A percentile compares a stretch with the other conserved stretches of the same genome.
Conservation (phyloP, 1,284 basidiomycete genomes). For the Ganoderma sinense region DNA sequence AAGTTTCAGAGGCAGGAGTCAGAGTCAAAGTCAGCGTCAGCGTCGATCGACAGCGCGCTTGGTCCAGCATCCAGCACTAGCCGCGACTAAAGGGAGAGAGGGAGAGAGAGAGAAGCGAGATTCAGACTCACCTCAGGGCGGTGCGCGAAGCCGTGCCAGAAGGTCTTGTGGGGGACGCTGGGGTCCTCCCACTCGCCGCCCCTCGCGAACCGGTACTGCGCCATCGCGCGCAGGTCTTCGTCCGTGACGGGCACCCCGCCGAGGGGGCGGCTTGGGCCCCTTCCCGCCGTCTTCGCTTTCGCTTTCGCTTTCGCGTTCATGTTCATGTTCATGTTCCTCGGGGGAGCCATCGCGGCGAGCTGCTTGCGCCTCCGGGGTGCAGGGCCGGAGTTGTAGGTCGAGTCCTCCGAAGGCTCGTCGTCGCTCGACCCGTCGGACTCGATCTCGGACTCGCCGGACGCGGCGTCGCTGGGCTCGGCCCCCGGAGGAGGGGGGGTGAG, state of each 20-base stretch:
- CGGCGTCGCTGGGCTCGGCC: not conserved
- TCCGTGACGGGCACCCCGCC: not conserved
- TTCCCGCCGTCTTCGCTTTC: not conserved
- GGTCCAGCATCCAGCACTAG: too few species aligned
- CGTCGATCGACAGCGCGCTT: too few species aligned
- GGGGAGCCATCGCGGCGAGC: too few species aligned
- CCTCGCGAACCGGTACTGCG: not conserved
- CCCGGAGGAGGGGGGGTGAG: not conserved
- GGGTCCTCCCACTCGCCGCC: not conserved
- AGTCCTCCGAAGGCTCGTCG: too few species aligned
- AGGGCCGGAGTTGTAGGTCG: too few species aligned
- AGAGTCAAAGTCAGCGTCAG: too few species aligned
- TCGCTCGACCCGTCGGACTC: too few species aligned
- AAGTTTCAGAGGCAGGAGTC: too few species aligned
- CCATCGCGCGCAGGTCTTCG: constrained; percentile 1
- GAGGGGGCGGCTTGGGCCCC: not conserved
- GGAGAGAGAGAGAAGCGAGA: not conserved
- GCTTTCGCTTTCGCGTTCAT: too few species aligned
- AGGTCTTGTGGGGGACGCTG: not conserved
- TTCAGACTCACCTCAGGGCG: not conserved
- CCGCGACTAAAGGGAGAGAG: too few species aligned
- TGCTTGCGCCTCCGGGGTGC: too few species aligned
- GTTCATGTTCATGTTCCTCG: too few species aligned
- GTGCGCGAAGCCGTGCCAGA: not conserved
- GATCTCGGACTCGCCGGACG: not conserved